These are phyloP conservation scores for Euphorbia peplus DNA, from an alignment of 345 rosid genomes.

Conservation along the genomic window DNA sequence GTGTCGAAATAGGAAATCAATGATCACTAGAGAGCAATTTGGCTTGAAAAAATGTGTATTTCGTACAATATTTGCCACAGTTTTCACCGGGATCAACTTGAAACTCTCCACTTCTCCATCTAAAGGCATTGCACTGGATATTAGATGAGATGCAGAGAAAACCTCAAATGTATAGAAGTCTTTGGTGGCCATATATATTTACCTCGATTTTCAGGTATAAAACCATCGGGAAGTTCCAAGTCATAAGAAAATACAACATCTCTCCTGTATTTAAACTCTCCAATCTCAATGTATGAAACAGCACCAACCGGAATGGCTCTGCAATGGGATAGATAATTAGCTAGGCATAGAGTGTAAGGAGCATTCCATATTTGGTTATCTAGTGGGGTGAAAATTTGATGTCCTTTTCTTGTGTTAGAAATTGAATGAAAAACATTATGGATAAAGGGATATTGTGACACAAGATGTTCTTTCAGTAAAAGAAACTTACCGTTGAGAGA, in stretches of 20 bases:
- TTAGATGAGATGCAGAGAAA: neutral
- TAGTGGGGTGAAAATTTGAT: neutral
- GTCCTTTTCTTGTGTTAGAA: conserved; percentile 3
- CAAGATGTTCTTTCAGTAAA: too few relatives aligned
- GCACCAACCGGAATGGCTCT: conserved; percentile 84
- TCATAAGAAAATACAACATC: conserved; percentile 89
- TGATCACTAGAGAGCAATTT: conserved; percentile 78
- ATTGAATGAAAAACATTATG: too few relatives aligned
- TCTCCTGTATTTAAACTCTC: conserved; percentile 63
- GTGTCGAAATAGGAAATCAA: conserved; percentile 84
- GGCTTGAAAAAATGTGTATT: conserved; percentile 73
- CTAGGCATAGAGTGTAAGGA: too few relatives aligned
- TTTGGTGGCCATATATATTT: conserved; percentile 17
- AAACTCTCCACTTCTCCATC: conserved; percentile 97
- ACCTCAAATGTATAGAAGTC: neutral
- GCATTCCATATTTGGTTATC: too few relatives aligned
- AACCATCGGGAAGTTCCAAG: conserved; percentile 62
- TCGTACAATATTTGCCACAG: conserved; percentile 61
- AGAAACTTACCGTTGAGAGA: conserved; percentile 49
- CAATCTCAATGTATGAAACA: conserved; percentile 72
- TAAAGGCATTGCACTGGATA: conserved; percentile 21
- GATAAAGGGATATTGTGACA: too few relatives aligned
- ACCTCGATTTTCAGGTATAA: conserved; percentile 74
- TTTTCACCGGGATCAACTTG: conserved; percentile 57
- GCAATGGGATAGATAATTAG: too few relatives aligned